These are phyloP conservation scores for Discostella stelligera DNA, from an alignment of 352 stramenopile genomes.

Conservation along the genomic window DNA sequence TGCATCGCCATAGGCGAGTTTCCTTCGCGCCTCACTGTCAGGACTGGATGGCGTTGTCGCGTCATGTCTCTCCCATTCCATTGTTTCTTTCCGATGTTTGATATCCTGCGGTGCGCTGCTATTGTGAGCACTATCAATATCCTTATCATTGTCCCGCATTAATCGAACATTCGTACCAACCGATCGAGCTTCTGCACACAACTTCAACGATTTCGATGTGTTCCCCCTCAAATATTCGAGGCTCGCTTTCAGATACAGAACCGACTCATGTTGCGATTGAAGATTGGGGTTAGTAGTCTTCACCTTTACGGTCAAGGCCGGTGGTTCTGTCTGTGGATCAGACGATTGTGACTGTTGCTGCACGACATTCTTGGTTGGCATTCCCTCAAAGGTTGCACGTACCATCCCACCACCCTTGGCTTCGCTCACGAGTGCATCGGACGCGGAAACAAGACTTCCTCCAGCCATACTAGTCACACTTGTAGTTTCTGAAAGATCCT, in stretches of 20 bases:
- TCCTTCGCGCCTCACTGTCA: slow-evolving; percentile 23
- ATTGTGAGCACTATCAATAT: slow-evolving; percentile 9
- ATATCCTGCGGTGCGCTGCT: not conserved
- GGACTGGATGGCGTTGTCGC: not conserved
- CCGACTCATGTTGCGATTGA: slow-evolving; percentile 59
- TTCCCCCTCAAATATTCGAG: slow-evolving; percentile 77
- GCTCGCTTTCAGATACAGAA: slow-evolving; percentile 75
- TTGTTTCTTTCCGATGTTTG: not conserved
- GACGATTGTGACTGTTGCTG: slow-evolving; percentile 23
- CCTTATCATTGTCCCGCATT: not conserved
- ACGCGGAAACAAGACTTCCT: slow-evolving; percentile 36
- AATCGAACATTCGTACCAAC: slow-evolving; percentile 23
- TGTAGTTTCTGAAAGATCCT: slow-evolving; percentile 35
- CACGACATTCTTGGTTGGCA: slow-evolving; percentile 23
- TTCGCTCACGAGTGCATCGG: slow-evolving; percentile 22
- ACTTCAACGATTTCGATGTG: slow-evolving; percentile 72
- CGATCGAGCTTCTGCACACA: slow-evolving; percentile 60
- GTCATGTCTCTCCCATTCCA: not conserved
- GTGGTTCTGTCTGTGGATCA: not conserved
- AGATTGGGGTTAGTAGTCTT: slow-evolving; percentile 43
- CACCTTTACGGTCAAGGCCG: not conserved
- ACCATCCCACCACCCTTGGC: slow-evolving; percentile 29
- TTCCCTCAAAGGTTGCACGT: slow-evolving; percentile 50
- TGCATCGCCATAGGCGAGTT: slow-evolving; percentile 52
- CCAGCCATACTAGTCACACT: slow-evolving; percentile 39